These are phyloP conservation scores for Paraphoma sp. DNA, from an alignment of 2,329 filamentous ascomycete genomes.

Conservation along the genomic window DNA sequence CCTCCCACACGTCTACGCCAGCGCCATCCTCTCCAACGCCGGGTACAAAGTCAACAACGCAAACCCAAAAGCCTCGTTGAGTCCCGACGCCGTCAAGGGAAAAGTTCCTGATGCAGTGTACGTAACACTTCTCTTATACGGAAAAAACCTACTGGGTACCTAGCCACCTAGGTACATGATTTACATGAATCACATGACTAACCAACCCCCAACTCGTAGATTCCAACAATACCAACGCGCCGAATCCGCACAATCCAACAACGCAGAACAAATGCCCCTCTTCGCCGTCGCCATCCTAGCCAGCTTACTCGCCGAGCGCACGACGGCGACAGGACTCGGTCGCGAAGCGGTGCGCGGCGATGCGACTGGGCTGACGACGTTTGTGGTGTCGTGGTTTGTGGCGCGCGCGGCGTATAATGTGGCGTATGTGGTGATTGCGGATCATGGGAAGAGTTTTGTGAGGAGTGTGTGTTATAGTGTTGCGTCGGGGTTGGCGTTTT, in stretches of 20 bases:
- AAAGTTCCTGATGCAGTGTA: constrained; percentile 34
- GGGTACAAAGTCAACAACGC: constrained; percentile 35
- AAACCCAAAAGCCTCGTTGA: constrained; percentile 30
- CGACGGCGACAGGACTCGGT: constrained; percentile 19
- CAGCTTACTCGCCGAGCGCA: constrained; percentile 31
- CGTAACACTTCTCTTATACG: neutral
- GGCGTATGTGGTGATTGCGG: constrained; percentile 27
- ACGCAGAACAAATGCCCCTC: constrained; percentile 31
- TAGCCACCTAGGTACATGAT: too few species aligned
- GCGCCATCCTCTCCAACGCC: constrained; percentile 12
- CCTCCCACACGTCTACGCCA: constrained; percentile 27
- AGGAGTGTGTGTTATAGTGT: constrained; percentile 23
- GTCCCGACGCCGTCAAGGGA: constrained; percentile 26
- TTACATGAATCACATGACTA: neutral
- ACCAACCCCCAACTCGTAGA: too few species aligned
- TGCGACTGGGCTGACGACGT: constrained; percentile 28
- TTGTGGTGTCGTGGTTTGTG: constrained; percentile 24
- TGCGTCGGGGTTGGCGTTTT: constrained; percentile 18
- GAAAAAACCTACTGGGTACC: neutral
- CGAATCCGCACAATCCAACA: constrained; percentile 34
- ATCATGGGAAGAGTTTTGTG: constrained; percentile 25
- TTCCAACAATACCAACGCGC: constrained; percentile 36
- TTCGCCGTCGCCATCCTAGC: constrained; percentile 32
- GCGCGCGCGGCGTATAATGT: constrained; percentile 25
- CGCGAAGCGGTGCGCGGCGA: constrained; percentile 14